Evolutionary conservation across 805 yeast genomes (phyloP).

Genomic region (Teunomyces pallodes): DNA sequence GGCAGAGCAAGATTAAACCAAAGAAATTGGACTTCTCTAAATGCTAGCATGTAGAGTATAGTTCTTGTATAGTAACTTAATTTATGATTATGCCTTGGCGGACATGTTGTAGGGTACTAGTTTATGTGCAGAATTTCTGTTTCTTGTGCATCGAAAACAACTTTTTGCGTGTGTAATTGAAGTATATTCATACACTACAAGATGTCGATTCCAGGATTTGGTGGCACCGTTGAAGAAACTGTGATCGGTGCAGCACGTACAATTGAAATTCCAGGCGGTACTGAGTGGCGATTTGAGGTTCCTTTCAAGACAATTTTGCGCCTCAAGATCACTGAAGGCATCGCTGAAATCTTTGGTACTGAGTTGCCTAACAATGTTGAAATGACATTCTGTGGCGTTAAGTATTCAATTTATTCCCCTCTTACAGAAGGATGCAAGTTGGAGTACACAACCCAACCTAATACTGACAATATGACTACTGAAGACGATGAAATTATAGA

Average conservation of each 20-base stretch:
- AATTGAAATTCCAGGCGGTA: constrained; percentile 30
- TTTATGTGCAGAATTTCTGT: not conserved
- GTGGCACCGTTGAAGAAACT: constrained; percentile 11
- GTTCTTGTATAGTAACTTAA: not conserved
- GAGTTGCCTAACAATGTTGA: constrained; percentile 76
- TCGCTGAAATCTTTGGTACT: constrained; percentile 90
- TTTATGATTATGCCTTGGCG: not conserved
- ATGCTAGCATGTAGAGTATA: constrained; percentile 1
- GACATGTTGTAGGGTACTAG: not conserved
- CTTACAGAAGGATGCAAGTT: constrained; percentile 62
- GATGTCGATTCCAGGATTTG: constrained; percentile 21
- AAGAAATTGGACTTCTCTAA: constrained; percentile 32
- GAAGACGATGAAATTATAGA: constrained; percentile 47
- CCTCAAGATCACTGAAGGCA: constrained; percentile 59
- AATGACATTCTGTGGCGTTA: constrained; percentile 35
- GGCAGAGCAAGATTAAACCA: constrained; percentile 37
- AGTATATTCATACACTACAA: not conserved
- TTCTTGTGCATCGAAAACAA: not conserved
- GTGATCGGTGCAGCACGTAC: constrained; percentile 8
- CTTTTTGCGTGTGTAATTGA: not conserved
- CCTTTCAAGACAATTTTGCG: constrained; percentile 48
- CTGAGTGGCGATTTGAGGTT: constrained; percentile 80
- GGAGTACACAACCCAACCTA: constrained; percentile 37
- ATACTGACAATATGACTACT: constrained; percentile 23
- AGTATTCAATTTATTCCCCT: constrained; percentile 39